phyloP scores from a whole-genome alignment of 2,329 filamentous ascomycete genomes.

The Thielaviopsis populi region DNA sequence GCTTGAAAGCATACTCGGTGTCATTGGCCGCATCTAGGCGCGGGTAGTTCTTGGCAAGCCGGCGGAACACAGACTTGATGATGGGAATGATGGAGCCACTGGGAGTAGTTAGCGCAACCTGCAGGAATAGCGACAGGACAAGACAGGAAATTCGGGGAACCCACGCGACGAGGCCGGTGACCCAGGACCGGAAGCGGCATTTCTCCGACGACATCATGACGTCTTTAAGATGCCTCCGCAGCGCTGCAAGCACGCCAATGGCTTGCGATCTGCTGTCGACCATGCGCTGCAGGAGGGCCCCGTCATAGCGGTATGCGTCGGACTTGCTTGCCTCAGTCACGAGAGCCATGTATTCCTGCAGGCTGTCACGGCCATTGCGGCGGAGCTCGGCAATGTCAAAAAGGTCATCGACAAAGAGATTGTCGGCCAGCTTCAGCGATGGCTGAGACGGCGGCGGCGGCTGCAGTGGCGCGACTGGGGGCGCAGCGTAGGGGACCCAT shows the following conservation, averaged over 20 bases:
- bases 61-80: conserved; percentile 13
- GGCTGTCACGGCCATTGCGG: conserved; percentile 2
- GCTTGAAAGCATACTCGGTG: conserved; percentile 43
- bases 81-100: conserved; percentile 15
- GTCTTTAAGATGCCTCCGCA: conserved; percentile 11
- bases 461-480: neutral
- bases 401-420: neutral
- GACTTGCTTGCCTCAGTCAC: neutral
- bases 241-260: conserved; percentile 7
- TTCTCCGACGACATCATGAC: conserved; percentile 15
- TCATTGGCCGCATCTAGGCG: conserved; percentile 26
- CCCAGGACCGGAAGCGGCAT: conserved; percentile 16
- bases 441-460: neutral
- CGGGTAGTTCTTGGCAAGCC: conserved; percentile 10
- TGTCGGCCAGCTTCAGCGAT: neutral
- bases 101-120: conserved; percentile 17
- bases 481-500: neutral
- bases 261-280: neutral
- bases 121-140: conserved; percentile 15
- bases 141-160: conserved; percentile 16
- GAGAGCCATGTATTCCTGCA: conserved; percentile 4
- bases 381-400: conserved; percentile 9
- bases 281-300: conserved; percentile 3
- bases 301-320: conserved; percentile 4
- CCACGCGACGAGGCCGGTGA: conserved; percentile 17